Conservation (phyloP, 1,284 basidiomycete species). For the Tylopilus sp. region DNA sequence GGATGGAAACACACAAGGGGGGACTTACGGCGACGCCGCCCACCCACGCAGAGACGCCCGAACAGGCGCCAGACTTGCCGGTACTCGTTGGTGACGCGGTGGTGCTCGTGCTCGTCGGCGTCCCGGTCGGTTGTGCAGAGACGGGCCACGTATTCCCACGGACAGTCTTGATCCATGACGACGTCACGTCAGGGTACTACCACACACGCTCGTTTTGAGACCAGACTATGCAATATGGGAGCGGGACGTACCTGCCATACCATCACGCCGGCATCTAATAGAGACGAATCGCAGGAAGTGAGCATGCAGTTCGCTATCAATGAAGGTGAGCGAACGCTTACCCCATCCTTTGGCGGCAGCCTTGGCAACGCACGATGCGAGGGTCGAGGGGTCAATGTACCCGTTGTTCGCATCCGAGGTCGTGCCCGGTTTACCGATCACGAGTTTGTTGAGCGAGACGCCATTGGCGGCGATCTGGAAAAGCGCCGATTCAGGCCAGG, state of each 20-base stretch:
- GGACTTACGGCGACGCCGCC: slow-evolving; percentile 17
- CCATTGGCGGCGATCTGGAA: slow-evolving; percentile 65
- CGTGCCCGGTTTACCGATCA: slow-evolving; percentile 64
- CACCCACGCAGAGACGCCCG: slow-evolving; percentile 27
- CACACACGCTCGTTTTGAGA: slow-evolving; percentile 23
- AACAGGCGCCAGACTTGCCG: slow-evolving; percentile 12
- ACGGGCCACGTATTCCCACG: slow-evolving; percentile 27
- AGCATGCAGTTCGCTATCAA: background rate
- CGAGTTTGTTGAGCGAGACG: slow-evolving; percentile 51
- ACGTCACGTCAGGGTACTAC: slow-evolving; percentile 26
- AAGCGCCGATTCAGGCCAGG: slow-evolving; percentile 45
- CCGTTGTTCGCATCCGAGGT: slow-evolving; percentile 56
- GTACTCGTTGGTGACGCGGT: slow-evolving; percentile 7
- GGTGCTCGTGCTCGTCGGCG: background rate
- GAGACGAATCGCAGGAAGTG: background rate
- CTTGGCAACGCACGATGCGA: slow-evolving; percentile 54
- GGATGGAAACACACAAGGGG: background rate
- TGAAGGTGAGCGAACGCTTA: slow-evolving; percentile 30
- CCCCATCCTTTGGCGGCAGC: slow-evolving; percentile 58
- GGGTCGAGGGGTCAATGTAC: slow-evolving; percentile 51
- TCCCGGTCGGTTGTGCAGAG: background rate
- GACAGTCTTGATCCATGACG: slow-evolving; percentile 28
- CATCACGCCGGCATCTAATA: slow-evolving; percentile 53
- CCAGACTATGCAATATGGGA: no score
- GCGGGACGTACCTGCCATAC: slow-evolving; percentile 38